Base-by-base conservation (phyloP, 768 basidiomycete genomes). In the Russula griseocarnosa region DNA sequence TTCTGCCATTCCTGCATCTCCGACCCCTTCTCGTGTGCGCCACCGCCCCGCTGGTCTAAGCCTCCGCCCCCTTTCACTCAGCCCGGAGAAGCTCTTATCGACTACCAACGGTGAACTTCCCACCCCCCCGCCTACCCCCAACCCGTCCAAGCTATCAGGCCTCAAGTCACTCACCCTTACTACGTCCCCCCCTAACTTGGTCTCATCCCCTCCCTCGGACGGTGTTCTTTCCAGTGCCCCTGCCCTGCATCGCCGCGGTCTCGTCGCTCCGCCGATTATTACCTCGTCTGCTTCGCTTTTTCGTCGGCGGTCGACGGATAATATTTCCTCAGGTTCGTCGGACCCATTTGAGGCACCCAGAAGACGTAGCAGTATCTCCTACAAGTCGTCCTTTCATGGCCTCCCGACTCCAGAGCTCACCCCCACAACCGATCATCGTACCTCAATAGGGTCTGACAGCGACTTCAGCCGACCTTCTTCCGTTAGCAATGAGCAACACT, bases 381-480 rank as follows among this genome's bases (percentile, higher is more conserved):
- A 92, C 78, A 86, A 84, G 69, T 73, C 77, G 36, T 76, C 77
- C 42, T 71, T 75, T 49, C 72, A 78, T 14, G 82, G 82, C 32
- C 76, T 90, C 16, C 88, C 87, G 0, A 90, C 88, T 0, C 90
- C 88, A 14, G 88, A 87, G 70, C 79, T 84, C 78, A 91, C 90
- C 0, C 90, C 87, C 6, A 85, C 81, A 16, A 79, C 78, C 42
- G 80, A 83, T 13, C 76, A 72, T 50, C 77, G 76, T 22, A 79
- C 76, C 32, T 72, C 82, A 74, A 59, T 58, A 64, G 77, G 73
- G 60, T 71, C 69, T 40, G 75, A 74, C 50, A 72, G 72, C 54
- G 72, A 72, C 51, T 69, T 69, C 47, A 65, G 61, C 28, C 54
- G 68, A 8, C 61, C 60, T 2, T 55, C 68, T 14, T 71, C 71